phyloP scores from a whole-genome alignment of 148 eudicot species.

The Pharnaceum exiguum region DNA sequence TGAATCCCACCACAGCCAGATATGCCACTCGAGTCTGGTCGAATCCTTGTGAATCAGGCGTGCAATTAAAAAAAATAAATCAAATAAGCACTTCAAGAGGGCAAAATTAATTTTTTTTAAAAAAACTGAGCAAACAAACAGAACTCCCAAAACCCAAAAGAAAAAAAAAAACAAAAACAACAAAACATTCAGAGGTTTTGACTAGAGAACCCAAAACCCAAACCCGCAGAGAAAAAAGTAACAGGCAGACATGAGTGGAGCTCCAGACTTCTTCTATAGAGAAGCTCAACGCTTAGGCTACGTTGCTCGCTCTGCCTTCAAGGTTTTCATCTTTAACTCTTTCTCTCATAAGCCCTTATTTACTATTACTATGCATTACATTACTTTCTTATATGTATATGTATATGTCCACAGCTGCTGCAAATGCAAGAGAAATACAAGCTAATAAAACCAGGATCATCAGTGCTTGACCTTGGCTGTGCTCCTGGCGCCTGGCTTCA shows the following conservation, averaged over 20 bases:
- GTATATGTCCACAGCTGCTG: too few relatives aligned
- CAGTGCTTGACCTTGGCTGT: slow-evolving; percentile 95
- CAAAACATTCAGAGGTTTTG: background rate
- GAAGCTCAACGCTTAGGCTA: slow-evolving; percentile 97
- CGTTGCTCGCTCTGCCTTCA: slow-evolving; percentile 97
- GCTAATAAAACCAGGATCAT: slow-evolving; percentile 66
- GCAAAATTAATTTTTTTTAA: too few relatives aligned
- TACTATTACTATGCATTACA: background rate
- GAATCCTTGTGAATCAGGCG: too few relatives aligned
- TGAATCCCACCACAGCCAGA: too few relatives aligned
- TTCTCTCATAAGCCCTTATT: background rate
- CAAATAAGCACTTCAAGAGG: too few relatives aligned
- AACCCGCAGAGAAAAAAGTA: background rate
- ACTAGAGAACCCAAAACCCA: background rate
- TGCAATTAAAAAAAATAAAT: too few relatives aligned
- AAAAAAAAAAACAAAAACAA: background rate
- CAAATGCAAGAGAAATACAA: slow-evolving; percentile 87
- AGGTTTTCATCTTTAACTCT: slow-evolving; percentile 39
- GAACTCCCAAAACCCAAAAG: too few relatives aligned
- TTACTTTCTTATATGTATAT: too few relatives aligned
- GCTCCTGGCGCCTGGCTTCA: slow-evolving; percentile 99
- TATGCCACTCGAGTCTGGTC: too few relatives aligned
- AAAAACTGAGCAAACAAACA: too few relatives aligned
- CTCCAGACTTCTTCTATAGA: slow-evolving; percentile 88
- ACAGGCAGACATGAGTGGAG: slow-evolving; percentile 58